Conservation (phyloP, 176 grass and related monocot species). For the Bonia amplexicaulis region DNA sequence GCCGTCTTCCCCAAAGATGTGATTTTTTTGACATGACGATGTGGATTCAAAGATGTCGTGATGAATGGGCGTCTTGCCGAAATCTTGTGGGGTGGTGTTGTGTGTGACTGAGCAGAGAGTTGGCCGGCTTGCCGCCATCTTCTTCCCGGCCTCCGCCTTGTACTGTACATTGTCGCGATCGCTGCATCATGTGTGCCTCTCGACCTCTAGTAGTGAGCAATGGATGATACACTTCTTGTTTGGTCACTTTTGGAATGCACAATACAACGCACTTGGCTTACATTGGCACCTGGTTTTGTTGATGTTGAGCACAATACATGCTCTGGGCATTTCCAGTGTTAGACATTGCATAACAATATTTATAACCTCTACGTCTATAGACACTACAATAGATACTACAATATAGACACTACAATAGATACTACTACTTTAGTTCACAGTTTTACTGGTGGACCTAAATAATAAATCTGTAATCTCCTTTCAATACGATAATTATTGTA, state of each 20-base stretch:
- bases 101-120: background rate
- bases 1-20: background rate
- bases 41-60: background rate
- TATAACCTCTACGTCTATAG: too few species aligned
- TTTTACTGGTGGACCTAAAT: too few species aligned
- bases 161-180: background rate
- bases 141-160: background rate
- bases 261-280: background rate
- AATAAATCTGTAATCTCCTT: too few species aligned
- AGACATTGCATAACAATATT: too few species aligned
- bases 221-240: background rate
- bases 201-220: background rate
- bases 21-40: conserved; percentile 8
- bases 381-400: too few species aligned
- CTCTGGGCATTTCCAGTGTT: too few species aligned
- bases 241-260: background rate
- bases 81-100: background rate
- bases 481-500: too few species aligned
- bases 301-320: background rate
- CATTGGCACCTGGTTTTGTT: background rate
- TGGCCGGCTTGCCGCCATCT: background rate
- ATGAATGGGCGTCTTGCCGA: background rate
- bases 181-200: background rate
- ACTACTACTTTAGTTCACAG: too few species aligned
- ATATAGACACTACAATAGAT: too few species aligned